phyloP scores from a whole-genome alignment of 768 basidiomycete genomes.

The Crepidotus variabilis region DNA sequence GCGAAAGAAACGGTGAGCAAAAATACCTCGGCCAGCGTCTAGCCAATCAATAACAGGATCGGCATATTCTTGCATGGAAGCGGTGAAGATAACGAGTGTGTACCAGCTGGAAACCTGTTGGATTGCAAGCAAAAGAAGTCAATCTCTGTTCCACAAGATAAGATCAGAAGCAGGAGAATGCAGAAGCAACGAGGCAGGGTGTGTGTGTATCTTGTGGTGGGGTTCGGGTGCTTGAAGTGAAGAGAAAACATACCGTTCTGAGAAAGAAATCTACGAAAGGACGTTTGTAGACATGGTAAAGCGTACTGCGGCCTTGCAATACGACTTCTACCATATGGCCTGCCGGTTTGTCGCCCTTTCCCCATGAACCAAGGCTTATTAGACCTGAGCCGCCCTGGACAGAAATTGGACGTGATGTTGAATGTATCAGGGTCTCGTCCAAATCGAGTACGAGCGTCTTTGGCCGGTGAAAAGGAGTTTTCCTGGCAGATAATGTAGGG shows the following conservation, averaged over 20 bases:
- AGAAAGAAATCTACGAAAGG: constrained; percentile 83
- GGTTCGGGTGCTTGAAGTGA: background rate
- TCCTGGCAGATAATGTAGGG: constrained; percentile 15
- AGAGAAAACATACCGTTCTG: constrained; percentile 22
- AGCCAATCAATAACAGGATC: constrained; percentile 99
- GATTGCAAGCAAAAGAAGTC: constrained; percentile 1
- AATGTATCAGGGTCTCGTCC: constrained; percentile 98
- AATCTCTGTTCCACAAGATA: constrained; percentile 6
- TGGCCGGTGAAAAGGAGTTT: constrained; percentile 72
- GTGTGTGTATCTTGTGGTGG: background rate
- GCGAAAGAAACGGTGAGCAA: constrained; percentile 85
- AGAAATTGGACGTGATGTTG: constrained; percentile 77
- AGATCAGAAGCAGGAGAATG: constrained; percentile 1
- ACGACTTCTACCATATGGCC: constrained; percentile 93
- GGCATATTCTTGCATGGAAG: constrained; percentile 98
- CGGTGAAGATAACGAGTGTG: constrained; percentile 97
- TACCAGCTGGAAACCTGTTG: constrained; percentile 94
- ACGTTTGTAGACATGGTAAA: constrained; percentile 98
- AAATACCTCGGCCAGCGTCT: constrained; percentile 89
- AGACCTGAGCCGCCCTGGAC: constrained; percentile 46
- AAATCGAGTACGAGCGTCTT: constrained; percentile 97
- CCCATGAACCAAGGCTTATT: constrained; percentile 44
- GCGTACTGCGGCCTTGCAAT: constrained; percentile 79
- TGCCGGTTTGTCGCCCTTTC: constrained; percentile 59
- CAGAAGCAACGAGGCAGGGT: background rate